These are phyloP conservation scores for Colletotrichum acutatum DNA, from an alignment of 2,329 filamentous ascomycete genomes.

Conservation along the genomic window DNA sequence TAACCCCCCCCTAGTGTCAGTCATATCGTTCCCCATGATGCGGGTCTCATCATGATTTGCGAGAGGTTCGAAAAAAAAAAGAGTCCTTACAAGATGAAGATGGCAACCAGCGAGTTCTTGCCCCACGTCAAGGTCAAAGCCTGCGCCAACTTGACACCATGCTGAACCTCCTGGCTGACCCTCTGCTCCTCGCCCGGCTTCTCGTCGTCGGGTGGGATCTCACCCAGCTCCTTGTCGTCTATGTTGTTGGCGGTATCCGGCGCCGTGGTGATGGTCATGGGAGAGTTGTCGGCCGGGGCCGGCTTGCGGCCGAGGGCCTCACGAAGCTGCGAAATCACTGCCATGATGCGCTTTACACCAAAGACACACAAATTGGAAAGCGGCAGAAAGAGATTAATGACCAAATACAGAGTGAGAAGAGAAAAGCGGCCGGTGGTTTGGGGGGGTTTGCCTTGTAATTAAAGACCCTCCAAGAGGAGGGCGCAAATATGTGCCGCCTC, in stretches of 20 bases:
- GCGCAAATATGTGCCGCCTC: background rate
- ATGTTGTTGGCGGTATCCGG: background rate
- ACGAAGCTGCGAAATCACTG: background rate
- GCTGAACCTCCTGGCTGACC: slow-evolving; percentile 33
- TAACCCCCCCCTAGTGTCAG: background rate
- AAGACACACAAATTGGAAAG: background rate
- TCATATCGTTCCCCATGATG: background rate
- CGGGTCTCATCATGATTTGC: background rate
- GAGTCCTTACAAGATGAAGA: slow-evolving; percentile 34
- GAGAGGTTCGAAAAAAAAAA: background rate
- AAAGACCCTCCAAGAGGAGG: background rate
- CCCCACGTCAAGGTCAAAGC: slow-evolving; percentile 40
- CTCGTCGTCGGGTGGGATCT: background rate
- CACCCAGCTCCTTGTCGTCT: background rate
- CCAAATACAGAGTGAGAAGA: background rate
- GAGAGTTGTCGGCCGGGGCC: background rate
- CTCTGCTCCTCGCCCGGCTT: background rate
- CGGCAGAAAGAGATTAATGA: background rate
- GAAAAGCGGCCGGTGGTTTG: background rate
- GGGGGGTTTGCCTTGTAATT: background rate
- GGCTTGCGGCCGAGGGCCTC: background rate
- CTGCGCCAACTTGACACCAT: slow-evolving; percentile 39
- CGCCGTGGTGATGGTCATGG: background rate
- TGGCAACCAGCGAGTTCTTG: slow-evolving; percentile 35
- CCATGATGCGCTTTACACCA: background rate